phyloP scores from a whole-genome alignment of 1,139 yeast species.

The Suhomyces bribrorum region DNA sequence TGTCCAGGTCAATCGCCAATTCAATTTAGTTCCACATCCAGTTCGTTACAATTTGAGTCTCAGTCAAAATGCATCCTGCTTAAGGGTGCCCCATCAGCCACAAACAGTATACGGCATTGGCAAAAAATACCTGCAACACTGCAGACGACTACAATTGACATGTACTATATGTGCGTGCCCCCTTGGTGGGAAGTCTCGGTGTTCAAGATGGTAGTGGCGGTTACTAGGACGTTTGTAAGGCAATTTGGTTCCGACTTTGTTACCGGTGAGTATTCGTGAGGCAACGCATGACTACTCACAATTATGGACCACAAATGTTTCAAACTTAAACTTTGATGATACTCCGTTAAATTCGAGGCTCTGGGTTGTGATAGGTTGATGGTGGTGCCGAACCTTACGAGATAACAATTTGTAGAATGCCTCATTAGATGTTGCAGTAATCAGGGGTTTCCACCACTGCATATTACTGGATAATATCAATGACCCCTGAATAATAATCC shows the following conservation, averaged over 20 bases:
- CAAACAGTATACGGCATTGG: no score
- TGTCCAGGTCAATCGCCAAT: background rate
- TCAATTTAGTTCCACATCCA: background rate
- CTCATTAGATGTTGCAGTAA: background rate
- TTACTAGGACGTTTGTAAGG: no score
- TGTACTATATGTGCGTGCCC: no score
- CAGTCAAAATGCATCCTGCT: background rate
- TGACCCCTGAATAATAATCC: background rate
- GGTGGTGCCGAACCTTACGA: background rate
- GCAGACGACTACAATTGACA: no score
- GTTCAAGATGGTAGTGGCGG: no score
- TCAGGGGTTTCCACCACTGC: background rate
- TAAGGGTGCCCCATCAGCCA: background rate
- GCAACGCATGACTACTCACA: background rate
- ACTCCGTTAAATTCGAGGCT: background rate
- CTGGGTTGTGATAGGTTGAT: background rate
- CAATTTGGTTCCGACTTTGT: no score
- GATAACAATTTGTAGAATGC: background rate
- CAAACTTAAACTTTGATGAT: background rate
- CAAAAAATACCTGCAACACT: no score
- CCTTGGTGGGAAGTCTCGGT: no score
- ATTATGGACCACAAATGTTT: background rate
- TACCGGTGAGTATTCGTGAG: background rate
- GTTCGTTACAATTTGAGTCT: background rate
- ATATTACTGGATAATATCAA: no score